Evolutionary conservation across 176 grass and related monocot species (phyloP).

Genomic region (Carex littledalei): DNA sequence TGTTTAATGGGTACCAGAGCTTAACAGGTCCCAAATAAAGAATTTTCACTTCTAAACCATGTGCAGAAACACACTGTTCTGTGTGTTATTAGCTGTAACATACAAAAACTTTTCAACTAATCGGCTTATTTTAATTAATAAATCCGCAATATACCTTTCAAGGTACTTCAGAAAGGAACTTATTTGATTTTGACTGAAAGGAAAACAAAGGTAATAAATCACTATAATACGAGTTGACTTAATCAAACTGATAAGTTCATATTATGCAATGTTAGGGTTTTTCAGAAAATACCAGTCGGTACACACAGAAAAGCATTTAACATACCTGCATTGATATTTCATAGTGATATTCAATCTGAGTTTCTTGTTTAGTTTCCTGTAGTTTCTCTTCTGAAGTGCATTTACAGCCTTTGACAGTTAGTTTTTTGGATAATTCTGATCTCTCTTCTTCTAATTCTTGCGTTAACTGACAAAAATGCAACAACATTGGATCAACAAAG

Average conservation of each 20-base stretch:
- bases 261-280: neutral
- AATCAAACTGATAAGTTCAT: neutral
- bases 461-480: constrained; percentile 17
- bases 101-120: neutral
- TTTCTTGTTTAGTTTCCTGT: neutral
- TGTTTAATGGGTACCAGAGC: too few relatives aligned
- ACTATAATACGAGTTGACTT: neutral
- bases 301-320: neutral
- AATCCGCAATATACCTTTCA: too few relatives aligned
- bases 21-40: too few relatives aligned
- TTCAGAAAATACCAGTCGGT: neutral
- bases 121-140: neutral
- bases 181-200: too few relatives aligned
- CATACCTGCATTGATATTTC: neutral
- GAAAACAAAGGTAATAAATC: neutral
- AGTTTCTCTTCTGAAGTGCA: neutral
- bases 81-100: neutral
- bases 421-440: neutral
- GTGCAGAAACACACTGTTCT: neutral
- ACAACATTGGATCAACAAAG: neutral
- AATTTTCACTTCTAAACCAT: neutral
- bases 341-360: neutral
- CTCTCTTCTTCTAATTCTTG: constrained; percentile 17
- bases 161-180: too few relatives aligned
- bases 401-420: neutral